Percentiles rank a stretch among this genome's conserved stretches.
Evolutionary conservation across 2,329 filamentous ascomycete species (phyloP).

Genomic region (Leptosphaerulina australis): DNA sequence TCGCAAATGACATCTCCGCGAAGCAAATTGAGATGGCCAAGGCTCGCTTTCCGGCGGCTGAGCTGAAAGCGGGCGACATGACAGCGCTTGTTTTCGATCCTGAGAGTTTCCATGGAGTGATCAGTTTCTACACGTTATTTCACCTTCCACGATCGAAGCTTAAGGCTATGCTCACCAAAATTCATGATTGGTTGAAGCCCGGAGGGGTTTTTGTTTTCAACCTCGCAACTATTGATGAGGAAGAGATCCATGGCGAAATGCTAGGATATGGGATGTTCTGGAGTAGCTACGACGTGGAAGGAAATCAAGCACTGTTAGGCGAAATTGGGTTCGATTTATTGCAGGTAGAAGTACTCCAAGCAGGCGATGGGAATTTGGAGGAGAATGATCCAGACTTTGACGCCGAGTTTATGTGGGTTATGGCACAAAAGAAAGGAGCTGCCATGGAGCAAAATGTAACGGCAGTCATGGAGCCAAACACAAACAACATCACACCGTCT

Average conservation of each 20-base stretch:
- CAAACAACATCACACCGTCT: no score
- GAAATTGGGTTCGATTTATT: constrained; percentile 21
- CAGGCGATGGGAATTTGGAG: constrained; percentile 22
- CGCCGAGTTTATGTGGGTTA: constrained; percentile 21
- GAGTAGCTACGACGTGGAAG: constrained; percentile 40
- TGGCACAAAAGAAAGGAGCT: constrained; percentile 13
- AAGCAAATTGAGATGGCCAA: constrained; percentile 44
- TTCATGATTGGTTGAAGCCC: constrained; percentile 56
- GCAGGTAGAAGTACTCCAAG: constrained; percentile 24
- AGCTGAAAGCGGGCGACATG: constrained; percentile 48
- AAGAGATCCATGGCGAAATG: constrained; percentile 33
- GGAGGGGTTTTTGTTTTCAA: constrained; percentile 51
- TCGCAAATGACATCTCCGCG: constrained; percentile 50
- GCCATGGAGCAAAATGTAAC: no score
- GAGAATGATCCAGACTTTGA: constrained; percentile 26
- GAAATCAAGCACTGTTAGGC: constrained; percentile 27
- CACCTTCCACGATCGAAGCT: constrained; percentile 60
- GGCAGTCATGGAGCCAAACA: no score
- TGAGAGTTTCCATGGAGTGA: constrained; percentile 53
- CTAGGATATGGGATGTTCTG: constrained; percentile 43
- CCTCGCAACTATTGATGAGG: constrained; percentile 55
- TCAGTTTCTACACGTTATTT: constrained; percentile 60
- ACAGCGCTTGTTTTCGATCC: constrained; percentile 39
- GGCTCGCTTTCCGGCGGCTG: constrained; percentile 5
- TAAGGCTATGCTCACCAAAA: constrained; percentile 50